Evolutionary conservation across 108 stramenopile species (phyloP), one percentile per base, ranked within the genome.

Genomic region (Nitzschia sp.): DNA sequence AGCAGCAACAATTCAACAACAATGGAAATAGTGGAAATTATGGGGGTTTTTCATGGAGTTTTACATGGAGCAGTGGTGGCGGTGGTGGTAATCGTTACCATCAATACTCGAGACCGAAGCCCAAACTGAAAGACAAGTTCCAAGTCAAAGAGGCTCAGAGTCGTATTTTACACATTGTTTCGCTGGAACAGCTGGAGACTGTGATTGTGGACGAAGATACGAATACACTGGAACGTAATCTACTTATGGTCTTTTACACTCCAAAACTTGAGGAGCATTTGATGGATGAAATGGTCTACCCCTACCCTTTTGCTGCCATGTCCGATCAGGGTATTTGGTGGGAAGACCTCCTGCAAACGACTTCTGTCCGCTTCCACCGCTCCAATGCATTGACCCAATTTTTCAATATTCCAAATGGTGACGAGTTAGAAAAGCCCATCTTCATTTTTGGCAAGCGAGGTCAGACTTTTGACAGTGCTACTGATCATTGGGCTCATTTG

Each of bases 331-430:
- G 65, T 8, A 83, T 88, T 60, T 88, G 86, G 86, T 88, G 86
- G 86, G 86, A 88, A 63, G 83, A 84, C 28, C 25, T 88, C 16
- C 53, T 88, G 41, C 86, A 88, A 66, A 88, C 86, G 5, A 71
- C 80, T 4, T 45, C 69, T 50, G 77, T 88, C 28, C 79, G 84
- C n/a, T 88, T 69, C 32, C 72, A 88, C 66, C 64, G 69, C 6
- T 66, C 69, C 23, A 85, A 81, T 44, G 72, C 72, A 11, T 46
- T 85, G 30, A 67, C 78, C 15, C 48, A 74, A 58, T 80, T 80
- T 38, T 85, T 88, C 35, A 31, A 72, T 11, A 62, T 88, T 45
- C 79, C 79, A 3, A 56, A 35, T 32, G 81, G 80, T 15, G 76
- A 79, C 26, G 35, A 65, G 1, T 26, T 83, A 45, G 27, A 53